Evolutionary conservation across 2,329 filamentous ascomycete species (phyloP).

Genomic region (Phialocephala subalpina): DNA sequence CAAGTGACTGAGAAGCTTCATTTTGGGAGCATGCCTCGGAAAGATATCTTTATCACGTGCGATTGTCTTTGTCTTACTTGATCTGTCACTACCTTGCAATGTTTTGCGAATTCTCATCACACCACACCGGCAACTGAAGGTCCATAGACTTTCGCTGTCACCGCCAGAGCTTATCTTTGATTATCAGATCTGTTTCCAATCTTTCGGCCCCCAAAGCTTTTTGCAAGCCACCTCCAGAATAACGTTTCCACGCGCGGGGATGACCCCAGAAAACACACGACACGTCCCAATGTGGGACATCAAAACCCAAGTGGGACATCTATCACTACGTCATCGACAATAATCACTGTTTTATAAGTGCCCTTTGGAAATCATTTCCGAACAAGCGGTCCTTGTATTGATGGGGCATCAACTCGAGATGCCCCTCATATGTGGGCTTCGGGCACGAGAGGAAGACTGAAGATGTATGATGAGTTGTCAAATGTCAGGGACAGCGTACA

Average conservation of each 20-base stretch:
- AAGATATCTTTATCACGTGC: neutral
- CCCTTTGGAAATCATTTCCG: neutral
- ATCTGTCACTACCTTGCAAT: neutral
- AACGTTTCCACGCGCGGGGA: neutral
- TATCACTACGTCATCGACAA: conserved; percentile 1
- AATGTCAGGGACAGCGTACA: neutral
- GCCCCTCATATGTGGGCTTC: neutral
- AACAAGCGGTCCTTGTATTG: conserved; percentile 3
- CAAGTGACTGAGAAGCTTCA: neutral
- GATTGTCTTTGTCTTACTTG: neutral
- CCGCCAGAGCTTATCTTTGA: conserved; percentile 5
- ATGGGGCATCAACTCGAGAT: neutral
- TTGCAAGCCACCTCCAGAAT: neutral
- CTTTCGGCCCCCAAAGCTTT: neutral
- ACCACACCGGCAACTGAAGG: neutral
- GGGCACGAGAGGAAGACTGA: neutral
- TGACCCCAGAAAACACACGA: neutral
- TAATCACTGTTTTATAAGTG: neutral
- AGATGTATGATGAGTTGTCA: neutral
- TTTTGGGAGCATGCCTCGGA: neutral
- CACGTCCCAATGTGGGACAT: neutral
- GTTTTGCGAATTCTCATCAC: neutral
- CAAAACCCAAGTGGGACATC: neutral
- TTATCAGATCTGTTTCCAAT: neutral
- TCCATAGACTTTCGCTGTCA: neutral